phyloP scores from a whole-genome alignment of 2,329 filamentous ascomycete species.

The Phyllachora maydis region DNA sequence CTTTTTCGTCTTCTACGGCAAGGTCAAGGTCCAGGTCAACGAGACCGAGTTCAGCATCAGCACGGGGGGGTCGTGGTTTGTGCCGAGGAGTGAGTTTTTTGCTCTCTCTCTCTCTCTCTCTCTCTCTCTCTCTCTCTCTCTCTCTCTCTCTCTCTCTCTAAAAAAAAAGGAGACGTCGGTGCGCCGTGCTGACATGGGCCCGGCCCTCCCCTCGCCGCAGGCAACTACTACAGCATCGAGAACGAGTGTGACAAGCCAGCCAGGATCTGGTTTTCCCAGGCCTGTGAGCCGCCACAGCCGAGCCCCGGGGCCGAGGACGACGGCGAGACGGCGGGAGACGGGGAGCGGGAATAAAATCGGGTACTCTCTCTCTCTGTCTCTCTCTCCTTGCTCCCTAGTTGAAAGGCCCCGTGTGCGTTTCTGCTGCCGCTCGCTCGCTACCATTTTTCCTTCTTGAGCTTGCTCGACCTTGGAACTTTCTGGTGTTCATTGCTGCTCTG shows the following conservation, averaged over 20 bases:
- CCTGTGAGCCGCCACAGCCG: slow-evolving; percentile 33
- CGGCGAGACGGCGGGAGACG: slow-evolving; percentile 4
- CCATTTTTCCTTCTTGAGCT: too few species aligned
- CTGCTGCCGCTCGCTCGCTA: too few species aligned
- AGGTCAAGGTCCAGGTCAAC: slow-evolving; percentile 60
- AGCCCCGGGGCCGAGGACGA: slow-evolving; percentile 7
- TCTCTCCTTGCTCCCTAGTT: too few species aligned
- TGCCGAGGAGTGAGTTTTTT: slow-evolving; percentile 61
- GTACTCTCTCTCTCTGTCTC: too few species aligned
- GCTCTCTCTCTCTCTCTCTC: slow-evolving; percentile 3
- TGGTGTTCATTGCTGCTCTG: too few species aligned
- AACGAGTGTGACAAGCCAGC: slow-evolving; percentile 58
- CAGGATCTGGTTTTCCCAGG: slow-evolving; percentile 83
- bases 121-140: slow-evolving; percentile 1
- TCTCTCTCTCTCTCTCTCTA: too few species aligned
- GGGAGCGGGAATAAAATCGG: too few species aligned
- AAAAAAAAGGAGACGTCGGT: background rate
- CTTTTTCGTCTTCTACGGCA: slow-evolving; percentile 75
- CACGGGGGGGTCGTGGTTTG: slow-evolving; percentile 81
- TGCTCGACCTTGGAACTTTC: too few species aligned
- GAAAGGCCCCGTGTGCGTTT: too few species aligned
- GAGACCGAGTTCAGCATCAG: slow-evolving; percentile 62
- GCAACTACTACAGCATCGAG: slow-evolving; percentile 80
- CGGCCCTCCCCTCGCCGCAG: slow-evolving; percentile 33
- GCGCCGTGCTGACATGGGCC: slow-evolving; percentile 4